Base-by-base conservation (phyloP, 768 basidiomycete genomes). In the Terana coerulea region DNA sequence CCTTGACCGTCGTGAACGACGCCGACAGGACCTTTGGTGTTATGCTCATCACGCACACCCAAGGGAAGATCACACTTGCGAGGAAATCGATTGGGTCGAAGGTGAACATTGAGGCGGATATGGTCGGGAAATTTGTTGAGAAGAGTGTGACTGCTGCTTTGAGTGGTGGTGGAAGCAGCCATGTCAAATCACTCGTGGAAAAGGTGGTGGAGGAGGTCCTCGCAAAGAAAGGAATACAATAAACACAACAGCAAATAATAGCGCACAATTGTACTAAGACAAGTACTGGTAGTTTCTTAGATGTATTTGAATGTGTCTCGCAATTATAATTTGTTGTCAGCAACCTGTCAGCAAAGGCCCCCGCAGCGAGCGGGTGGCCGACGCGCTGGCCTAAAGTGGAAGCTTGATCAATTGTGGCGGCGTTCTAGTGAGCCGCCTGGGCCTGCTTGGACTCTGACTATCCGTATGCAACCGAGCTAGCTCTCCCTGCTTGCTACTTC, bases 11-110 rank as follows among this genome's bases (percentile, higher is more conserved):
- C 26, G 92, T 98, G 28, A 69, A 84, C 68, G 82, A 88, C 65
- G 56, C 61, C 22, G 61, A 73, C 53, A 66, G 80, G 33, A 80
- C 72, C 36, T 95, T 98, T 63, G 83, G 85, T 29, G 79, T 99
- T 46, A 98, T 98, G 95, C 80, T 99, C 58, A 95, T 99, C 69
- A 81, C 81, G 60, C 95, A 98, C 69, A 95, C 92, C 10, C 95
- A 97, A 64, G 72, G 84, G 61, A 92, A 86, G 69, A 86, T 98
- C 51, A 86, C 90, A 2, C 75, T 99, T 46, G 77, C 78, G 33
- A 77, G 70, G 54, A 99, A 98, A 68, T 58, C 60, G 2, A 66
- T 88, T 1, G 95, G 94, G 0, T 79, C 80, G 41, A 87, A 78
- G 60, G 94, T 98, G 46, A 99, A 99, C 63, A 79, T 99, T 53